A percentile compares a stretch with the other conserved stretches of the same genome.
phyloP scores from a whole-genome alignment of 345 rosid species.

The Murraya koenigii region DNA sequence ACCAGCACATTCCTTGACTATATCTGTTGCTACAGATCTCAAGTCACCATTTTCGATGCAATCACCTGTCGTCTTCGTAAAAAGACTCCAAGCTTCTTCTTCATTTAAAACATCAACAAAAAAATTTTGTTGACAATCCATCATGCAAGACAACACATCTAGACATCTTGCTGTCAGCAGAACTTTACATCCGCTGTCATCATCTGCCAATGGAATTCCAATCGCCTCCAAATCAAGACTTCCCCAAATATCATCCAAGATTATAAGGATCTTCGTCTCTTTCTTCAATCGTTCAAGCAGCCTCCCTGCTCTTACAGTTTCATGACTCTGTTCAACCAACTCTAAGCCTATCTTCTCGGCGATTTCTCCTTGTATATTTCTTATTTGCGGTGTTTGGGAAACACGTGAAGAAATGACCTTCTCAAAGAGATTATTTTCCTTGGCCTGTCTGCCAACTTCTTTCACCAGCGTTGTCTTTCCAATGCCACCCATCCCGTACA shows the following conservation, averaged over 20 bases:
- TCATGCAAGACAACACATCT: neutral
- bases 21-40: constrained; percentile 4
- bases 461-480: constrained; percentile 23
- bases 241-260: no score
- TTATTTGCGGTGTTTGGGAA: neutral
- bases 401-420: neutral
- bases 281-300: neutral
- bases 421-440: constrained; percentile 12
- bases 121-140: neutral
- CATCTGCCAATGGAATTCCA: neutral
- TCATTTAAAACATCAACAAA: neutral
- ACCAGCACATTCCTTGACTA: constrained; percentile 24
- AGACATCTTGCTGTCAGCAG: neutral
- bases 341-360: neutral
- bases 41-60: neutral
- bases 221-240: no score
- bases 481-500: constrained; percentile 18
- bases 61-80: neutral
- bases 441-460: constrained; percentile 7
- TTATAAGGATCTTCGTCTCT: no score
- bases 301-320: neutral
- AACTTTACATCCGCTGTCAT: neutral
- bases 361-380: neutral
- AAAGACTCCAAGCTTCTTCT: neutral
- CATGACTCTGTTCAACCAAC: neutral